phyloP scores from a whole-genome alignment of 1,284 basidiomycete species.

The Rugosomyces carneus region DNA sequence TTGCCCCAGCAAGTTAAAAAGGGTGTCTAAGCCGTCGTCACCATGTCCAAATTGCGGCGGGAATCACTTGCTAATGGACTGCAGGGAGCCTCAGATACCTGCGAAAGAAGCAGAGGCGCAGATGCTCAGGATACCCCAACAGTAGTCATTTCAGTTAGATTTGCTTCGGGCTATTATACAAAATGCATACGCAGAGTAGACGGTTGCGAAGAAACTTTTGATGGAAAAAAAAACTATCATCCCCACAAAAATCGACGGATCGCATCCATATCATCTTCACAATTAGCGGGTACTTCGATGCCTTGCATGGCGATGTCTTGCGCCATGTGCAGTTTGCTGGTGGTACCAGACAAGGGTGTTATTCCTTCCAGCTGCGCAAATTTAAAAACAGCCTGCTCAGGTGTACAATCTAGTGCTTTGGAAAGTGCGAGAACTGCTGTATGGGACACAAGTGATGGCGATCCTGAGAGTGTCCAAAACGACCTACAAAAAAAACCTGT shows the following conservation, averaged over 20 bases:
- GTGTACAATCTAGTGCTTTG: slow-evolving; percentile 42
- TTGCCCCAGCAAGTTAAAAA: background rate
- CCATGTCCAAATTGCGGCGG: slow-evolving; percentile 18
- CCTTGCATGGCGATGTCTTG: slow-evolving; percentile 49
- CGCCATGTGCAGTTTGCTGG: slow-evolving; percentile 54
- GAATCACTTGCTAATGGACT: slow-evolving; percentile 17
- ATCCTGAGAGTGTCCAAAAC: slow-evolving; percentile 83
- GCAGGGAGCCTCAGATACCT: slow-evolving; percentile 12
- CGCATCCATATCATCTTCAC: slow-evolving; percentile 15
- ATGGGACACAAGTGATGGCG: slow-evolving; percentile 53
- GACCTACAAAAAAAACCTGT: slow-evolving; percentile 40
- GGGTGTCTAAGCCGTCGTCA: background rate
- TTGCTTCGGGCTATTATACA: background rate
- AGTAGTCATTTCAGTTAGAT: background rate
- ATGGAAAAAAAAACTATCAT: slow-evolving; percentile 3
- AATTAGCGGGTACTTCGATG: slow-evolving; percentile 30
- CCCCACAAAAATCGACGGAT: slow-evolving; percentile 19
- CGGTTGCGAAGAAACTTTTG: too few relatives aligned
- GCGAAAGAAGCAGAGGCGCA: slow-evolving; percentile 4
- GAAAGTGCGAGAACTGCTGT: slow-evolving; percentile 43
- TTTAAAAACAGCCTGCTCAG: slow-evolving; percentile 57
- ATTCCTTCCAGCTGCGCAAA: slow-evolving; percentile 57
- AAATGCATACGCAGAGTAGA: background rate
- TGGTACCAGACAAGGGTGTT: slow-evolving; percentile 62
- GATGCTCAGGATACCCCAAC: slow-evolving; percentile 3